Evolutionary conservation across 768 basidiomycete genomes (phyloP).

Genomic region (Kwoniella dendrophila): DNA sequence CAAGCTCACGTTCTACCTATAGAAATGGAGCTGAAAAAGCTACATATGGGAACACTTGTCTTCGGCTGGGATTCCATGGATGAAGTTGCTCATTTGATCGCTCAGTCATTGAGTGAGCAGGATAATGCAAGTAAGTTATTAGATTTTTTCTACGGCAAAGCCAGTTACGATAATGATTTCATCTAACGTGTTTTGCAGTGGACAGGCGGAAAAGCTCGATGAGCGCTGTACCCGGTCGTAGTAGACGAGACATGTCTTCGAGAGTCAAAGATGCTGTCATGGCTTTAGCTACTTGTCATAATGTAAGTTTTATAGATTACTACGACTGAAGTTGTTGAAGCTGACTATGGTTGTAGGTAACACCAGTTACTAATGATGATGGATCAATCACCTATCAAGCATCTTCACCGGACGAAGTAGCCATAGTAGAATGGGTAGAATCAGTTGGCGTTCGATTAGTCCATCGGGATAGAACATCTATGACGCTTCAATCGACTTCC

Average conservation of each 20-base stretch:
- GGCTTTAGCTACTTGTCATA: slow-evolving; percentile 93
- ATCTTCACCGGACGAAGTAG: slow-evolving; percentile 97
- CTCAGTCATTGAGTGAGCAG: slow-evolving; percentile 72
- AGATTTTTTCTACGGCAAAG: no score
- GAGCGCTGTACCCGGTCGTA: slow-evolving; percentile 75
- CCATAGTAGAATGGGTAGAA: slow-evolving; percentile 96
- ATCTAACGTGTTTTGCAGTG: not conserved
- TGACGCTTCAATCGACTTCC: slow-evolving; percentile 74
- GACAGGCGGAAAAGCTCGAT: slow-evolving; percentile 61
- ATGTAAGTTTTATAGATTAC: slow-evolving; percentile 62
- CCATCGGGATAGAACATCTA: slow-evolving; percentile 85
- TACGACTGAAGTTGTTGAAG: not conserved
- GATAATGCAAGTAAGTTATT: slow-evolving; percentile 8
- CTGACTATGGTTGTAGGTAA: slow-evolving; percentile 65
- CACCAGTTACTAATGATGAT: slow-evolving; percentile 91
- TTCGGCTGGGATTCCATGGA: slow-evolving; percentile 99
- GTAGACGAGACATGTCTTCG: slow-evolving; percentile 91
- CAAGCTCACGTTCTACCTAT: slow-evolving; percentile 6
- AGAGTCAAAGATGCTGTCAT: slow-evolving; percentile 88
- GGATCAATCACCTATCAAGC: slow-evolving; percentile 96
- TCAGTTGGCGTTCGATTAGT: slow-evolving; percentile 88
- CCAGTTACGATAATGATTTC: not conserved
- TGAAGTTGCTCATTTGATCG: slow-evolving; percentile 90
- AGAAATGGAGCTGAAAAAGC: slow-evolving; percentile 99
- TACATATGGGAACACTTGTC: slow-evolving; percentile 98